phyloP scores from a whole-genome alignment of 108 stramenopile genomes.

The Stephanodiscus triporus region DNA sequence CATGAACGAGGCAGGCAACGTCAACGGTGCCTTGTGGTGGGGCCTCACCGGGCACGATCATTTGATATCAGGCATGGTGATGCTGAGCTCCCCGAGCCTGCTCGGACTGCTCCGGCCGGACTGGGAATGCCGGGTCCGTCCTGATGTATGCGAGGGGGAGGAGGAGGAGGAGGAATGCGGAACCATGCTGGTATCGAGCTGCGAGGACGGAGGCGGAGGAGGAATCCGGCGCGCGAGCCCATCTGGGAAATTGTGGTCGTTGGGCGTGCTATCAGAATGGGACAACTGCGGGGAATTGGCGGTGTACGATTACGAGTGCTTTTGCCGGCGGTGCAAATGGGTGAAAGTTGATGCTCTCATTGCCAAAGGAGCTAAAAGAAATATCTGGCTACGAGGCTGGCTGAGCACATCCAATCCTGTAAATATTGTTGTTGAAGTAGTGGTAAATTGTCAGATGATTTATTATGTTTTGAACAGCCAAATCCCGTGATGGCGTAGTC shows the following conservation, averaged over 20 bases:
- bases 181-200: constrained; percentile 16
- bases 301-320: too few relatives aligned
- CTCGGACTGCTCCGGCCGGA: constrained; percentile 1
- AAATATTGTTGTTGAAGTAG: too few relatives aligned
- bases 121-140: neutral
- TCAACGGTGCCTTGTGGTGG: constrained; percentile 34
- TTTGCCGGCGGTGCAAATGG: neutral
- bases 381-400: too few relatives aligned
- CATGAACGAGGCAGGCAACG: constrained; percentile 17
- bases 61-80: constrained; percentile 19
- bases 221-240: neutral
- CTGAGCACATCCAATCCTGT: too few relatives aligned
- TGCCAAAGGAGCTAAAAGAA: too few relatives aligned
- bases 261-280: constrained; percentile 17
- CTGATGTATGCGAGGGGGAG: too few relatives aligned
- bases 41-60: constrained; percentile 9
- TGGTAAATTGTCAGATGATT: too few relatives aligned
- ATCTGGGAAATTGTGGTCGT: constrained; percentile 41
- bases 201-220: constrained; percentile 6
- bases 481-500: too few relatives aligned
- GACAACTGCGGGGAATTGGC: constrained; percentile 2
- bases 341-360: too few relatives aligned
- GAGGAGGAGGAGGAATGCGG: too few relatives aligned
- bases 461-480: too few relatives aligned
- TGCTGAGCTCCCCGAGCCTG: constrained; percentile 22